These are phyloP conservation scores for Paecilomyces variotii DNA, from an alignment of 2,329 filamentous ascomycete species.

Conservation along the genomic window DNA sequence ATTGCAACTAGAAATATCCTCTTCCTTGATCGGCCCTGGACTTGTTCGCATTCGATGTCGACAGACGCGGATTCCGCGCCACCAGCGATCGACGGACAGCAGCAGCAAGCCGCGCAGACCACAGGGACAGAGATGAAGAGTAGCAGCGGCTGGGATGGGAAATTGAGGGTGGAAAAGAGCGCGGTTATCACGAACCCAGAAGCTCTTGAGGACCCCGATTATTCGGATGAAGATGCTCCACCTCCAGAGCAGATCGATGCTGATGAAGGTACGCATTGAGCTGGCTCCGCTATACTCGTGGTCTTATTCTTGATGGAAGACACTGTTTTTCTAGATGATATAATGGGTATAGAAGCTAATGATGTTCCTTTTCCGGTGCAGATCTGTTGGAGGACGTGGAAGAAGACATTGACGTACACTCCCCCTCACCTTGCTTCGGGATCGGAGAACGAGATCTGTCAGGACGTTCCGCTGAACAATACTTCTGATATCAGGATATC, in stretches of 20 bases:
- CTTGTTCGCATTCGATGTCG: constrained; percentile 8
- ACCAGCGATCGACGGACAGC: background rate
- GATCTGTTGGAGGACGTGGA: constrained; percentile 55
- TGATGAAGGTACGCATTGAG: constrained; percentile 58
- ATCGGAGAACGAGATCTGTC: background rate
- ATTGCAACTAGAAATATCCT: background rate
- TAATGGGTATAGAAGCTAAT: background rate
- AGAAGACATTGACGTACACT: constrained; percentile 43
- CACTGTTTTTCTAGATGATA: background rate
- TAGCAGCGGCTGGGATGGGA: constrained; percentile 40
- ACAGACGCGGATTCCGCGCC: background rate
- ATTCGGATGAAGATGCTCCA: constrained; percentile 63
- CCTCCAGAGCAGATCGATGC: constrained; percentile 68
- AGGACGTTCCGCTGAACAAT: constrained; percentile 9
- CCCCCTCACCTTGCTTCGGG: background rate
- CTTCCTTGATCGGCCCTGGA: background rate
- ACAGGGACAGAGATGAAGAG: constrained; percentile 27
- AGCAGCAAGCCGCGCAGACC: background rate
- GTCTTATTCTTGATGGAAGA: background rate
- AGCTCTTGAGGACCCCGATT: constrained; percentile 74
- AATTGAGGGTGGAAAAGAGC: constrained; percentile 55
- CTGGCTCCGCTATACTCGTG: constrained; percentile 2
- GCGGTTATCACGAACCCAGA: constrained; percentile 68
- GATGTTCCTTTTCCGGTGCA: constrained; percentile 13
- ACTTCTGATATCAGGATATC: constrained; percentile 54